Evolutionary conservation across 2,329 filamentous ascomycete species (phyloP).

Genomic region (Helicocarpus griseus): DNA sequence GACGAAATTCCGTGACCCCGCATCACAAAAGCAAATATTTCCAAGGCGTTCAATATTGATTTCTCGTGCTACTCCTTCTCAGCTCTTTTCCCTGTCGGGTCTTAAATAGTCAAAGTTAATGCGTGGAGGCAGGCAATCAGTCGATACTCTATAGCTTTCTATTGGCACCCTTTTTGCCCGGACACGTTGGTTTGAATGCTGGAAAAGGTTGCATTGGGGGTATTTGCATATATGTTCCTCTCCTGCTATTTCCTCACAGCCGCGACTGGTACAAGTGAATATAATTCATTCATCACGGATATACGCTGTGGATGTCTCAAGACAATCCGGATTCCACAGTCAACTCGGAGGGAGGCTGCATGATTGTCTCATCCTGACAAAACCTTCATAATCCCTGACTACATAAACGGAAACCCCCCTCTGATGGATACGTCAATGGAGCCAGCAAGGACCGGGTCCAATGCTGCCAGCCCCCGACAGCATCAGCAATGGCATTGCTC

Average conservation of each 20-base stretch:
- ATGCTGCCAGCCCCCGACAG: neutral
- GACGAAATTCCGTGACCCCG: neutral
- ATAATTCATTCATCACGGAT: neutral
- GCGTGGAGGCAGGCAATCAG: neutral
- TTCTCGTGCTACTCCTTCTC: neutral
- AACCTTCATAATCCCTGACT: neutral
- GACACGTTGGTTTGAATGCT: neutral
- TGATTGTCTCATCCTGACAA: neutral
- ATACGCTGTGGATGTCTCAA: neutral
- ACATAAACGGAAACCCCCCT: neutral
- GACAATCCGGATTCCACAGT: neutral
- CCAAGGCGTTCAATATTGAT: neutral
- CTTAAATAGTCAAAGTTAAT: neutral
- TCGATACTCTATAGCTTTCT: neutral
- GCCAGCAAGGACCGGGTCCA: neutral
- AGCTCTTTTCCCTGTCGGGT: neutral
- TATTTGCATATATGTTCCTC: neutral
- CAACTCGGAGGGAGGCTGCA: neutral
- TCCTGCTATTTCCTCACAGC: neutral
- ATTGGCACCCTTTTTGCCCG: neutral
- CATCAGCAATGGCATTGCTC: neutral
- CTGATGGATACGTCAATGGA: neutral
- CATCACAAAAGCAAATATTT: neutral
- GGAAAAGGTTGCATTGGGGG: neutral
- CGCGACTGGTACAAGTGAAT: neutral